These are phyloP conservation scores for Peterozyma xylosa DNA, from an alignment of 805 yeast species.

Conservation along the genomic window DNA sequence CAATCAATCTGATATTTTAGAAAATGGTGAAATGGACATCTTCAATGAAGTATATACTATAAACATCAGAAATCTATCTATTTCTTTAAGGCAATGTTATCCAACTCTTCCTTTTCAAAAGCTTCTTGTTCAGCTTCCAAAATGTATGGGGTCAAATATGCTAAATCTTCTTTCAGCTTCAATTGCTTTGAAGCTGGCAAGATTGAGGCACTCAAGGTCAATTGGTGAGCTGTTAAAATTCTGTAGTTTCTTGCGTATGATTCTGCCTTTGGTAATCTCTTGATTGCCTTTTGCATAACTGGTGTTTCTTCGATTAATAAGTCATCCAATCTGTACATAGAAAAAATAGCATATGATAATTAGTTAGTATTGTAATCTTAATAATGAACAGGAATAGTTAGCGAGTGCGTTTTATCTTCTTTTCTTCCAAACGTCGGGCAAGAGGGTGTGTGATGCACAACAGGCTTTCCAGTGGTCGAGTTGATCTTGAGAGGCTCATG, in stretches of 20 bases:
- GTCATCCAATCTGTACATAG: slow-evolving; percentile 61
- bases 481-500: too few relatives aligned
- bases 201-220: slow-evolving; percentile 73
- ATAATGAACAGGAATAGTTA: too few relatives aligned
- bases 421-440: too few relatives aligned
- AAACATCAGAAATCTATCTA: slow-evolving; percentile 6
- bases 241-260: slow-evolving; percentile 89
- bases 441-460: too few relatives aligned
- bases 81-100: slow-evolving; percentile 44
- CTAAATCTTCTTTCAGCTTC: slow-evolving; percentile 71
- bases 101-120: slow-evolving; percentile 80
- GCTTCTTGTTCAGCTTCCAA: slow-evolving; percentile 93
- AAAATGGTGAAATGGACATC: too few relatives aligned
- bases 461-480: too few relatives aligned
- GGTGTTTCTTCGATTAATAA: slow-evolving; percentile 83
- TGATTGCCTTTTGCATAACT: slow-evolving; percentile 75
- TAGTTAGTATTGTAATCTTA: slow-evolving; percentile 5
- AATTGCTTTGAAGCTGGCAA: slow-evolving; percentile 76
- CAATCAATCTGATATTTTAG: too few relatives aligned
- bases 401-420: too few relatives aligned
- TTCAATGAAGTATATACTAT: too few relatives aligned
- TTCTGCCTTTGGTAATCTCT: slow-evolving; percentile 80
- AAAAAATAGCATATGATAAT: not conserved
- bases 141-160: slow-evolving; percentile 81
- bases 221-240: slow-evolving; percentile 87